phyloP scores from a whole-genome alignment of 345 rosid genomes.

The Acer saccharum region DNA sequence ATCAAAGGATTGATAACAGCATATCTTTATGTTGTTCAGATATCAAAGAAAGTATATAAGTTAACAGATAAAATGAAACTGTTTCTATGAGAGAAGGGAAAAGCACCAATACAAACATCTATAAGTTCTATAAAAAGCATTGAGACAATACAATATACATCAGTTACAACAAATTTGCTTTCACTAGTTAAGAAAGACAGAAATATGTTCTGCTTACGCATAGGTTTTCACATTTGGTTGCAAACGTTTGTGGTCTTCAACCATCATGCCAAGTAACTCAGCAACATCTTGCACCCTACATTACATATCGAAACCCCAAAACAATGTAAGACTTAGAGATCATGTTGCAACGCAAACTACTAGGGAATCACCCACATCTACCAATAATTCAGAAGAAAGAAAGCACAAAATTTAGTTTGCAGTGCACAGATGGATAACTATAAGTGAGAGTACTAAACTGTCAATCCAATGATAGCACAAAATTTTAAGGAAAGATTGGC shows the following conservation, averaged over 20 bases:
- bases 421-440: background rate
- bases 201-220: slow-evolving; percentile 54
- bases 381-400: background rate
- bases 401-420: background rate
- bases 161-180: slow-evolving; percentile 1
- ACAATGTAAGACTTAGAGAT: background rate
- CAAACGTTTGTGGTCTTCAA: slow-evolving; percentile 86
- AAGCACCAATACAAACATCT: slow-evolving; percentile 1
- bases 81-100: background rate
- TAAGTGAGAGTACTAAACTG: slow-evolving; percentile 1
- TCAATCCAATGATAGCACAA: background rate
- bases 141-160: slow-evolving; percentile 3
- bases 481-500: background rate
- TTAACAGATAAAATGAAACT: background rate
- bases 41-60: background rate
- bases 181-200: slow-evolving; percentile 10
- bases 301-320: slow-evolving; percentile 30
- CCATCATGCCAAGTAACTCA: slow-evolving; percentile 98
- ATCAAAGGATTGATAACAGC: background rate
- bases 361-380: background rate
- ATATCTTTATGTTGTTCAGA: background rate
- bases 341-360: background rate
- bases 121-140: slow-evolving; percentile 14
- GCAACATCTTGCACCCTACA: slow-evolving; percentile 93
- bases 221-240: slow-evolving; percentile 88